Base-by-base conservation (phyloP, 345 rosid species). In the Lepidium sativum region DNA sequence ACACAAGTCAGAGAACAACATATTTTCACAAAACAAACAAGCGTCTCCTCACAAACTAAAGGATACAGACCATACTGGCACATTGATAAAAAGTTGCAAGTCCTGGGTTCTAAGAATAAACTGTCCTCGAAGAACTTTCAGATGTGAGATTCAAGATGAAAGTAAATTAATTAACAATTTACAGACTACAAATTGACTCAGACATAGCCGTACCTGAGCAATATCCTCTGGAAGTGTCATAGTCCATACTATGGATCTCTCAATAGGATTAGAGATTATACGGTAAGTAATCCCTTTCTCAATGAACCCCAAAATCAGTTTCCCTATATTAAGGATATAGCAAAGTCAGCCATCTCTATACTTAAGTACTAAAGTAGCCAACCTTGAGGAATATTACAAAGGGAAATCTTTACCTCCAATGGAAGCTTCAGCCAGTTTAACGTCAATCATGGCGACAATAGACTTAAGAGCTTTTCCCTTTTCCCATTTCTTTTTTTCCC, bases 161-260 rank as follows among this genome's bases (percentile, higher is more conserved):
- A 37, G 11, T 6, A 9, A 54, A 27, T 52, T 4, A 17, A 2
- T 20, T 17, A 53, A 11, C 49, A 43, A 25, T 25, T 2, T 43
- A 3, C 6, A 17, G 4, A 29, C 13, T 8, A 23, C 61, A 54
- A 27, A 29, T 1, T 27, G 17, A 20, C 15, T 2, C 31, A 33
- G 39, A 38, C 18, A 20, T 65, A 10, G 2, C 38, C 21, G 49
- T 75, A 92, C 98, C 92, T 79, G 77, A 11, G 83, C 74, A 69
- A 84, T 67, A 44, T 80, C 71, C 60, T 84, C 87, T 1, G 98
- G 97, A 68, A 77, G 70, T 50, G 75, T 67, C 83, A 89, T 83
- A 64, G 83, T 81, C 97, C 96, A 94, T 54, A 84, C 71, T 65
- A 90, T 80, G 60, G 97, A 94, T 73, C 80, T 81, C 78, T 83